Evolutionary conservation across 1,284 basidiomycete genomes (phyloP), one percentile per base, ranked within the genome.

Genomic region (Caloboletus inedulis): DNA sequence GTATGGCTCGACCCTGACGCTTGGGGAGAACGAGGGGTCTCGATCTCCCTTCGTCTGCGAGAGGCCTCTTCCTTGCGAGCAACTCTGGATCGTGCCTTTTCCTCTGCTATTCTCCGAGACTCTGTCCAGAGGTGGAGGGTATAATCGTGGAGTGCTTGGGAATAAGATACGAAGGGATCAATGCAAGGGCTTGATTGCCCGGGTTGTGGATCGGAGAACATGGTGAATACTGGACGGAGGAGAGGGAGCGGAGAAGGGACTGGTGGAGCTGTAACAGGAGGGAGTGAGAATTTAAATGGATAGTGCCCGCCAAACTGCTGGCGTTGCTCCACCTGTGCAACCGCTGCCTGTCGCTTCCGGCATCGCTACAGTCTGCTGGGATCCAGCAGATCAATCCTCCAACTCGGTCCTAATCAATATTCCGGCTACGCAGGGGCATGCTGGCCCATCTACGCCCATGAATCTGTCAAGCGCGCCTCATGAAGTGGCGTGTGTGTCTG

Each of bases 41-140:
- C 48, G 39, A 52, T 51, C 41, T 61, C 59, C 50, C 53, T 62
- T 49, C 57, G 62, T 57, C 58, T 61, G 51, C 60, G 61, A 46
- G 56, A 59, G 40, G 60, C 39, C 31, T 62, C 65, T 36, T 66
- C 68, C 47, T 62, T 68, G 49, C 51, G 60, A 47, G 52, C 40
- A 19, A 55, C 54, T 41, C 62, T 70, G 23, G 59, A 60, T 34
- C 70, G 69, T 18, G 75, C 72, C 59, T 73, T 74, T 62, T 84
- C 80, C 63, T 86, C 84, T 34, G 77, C 79, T 51, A 75, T 64
- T 58, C 78, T 76, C 60, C 82, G 74, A 12, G 84, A 84, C 62
- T 87, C 81, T 44, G 80, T 80, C 84, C 85, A 87, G 43, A 85
- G 73, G 37, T 66, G 74, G 49, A 86, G 77, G 31, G 85, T 88